These are phyloP conservation scores for Detonula confervacea DNA, from an alignment of 352 stramenopile genomes.

Conservation along the genomic window DNA sequence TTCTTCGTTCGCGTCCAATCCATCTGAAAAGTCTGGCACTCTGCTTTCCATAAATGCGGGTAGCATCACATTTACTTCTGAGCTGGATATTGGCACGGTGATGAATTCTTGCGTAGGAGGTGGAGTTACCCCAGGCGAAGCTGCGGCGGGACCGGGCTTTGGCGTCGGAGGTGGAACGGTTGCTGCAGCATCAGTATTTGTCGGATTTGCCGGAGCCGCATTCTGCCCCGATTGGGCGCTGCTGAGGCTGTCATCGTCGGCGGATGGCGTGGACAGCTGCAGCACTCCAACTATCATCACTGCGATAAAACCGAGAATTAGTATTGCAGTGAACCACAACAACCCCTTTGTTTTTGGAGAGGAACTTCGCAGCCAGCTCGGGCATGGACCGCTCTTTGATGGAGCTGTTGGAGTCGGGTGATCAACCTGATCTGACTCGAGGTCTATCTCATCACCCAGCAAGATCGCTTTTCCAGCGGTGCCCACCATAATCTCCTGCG, in stretches of 20 bases:
- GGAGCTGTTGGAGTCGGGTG: conserved; percentile 1
- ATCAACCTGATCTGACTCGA: conserved; percentile 15
- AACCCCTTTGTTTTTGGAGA: conserved; percentile 29
- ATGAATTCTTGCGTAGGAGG: background rate
- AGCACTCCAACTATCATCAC: conserved; percentile 32
- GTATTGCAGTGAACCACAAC: background rate
- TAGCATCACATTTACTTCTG: conserved; percentile 26
- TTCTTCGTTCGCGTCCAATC: conserved; percentile 3
- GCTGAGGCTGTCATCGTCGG: background rate
- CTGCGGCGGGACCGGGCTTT: background rate
- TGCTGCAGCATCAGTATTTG: background rate
- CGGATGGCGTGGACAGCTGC: conserved; percentile 5
- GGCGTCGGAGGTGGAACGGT: background rate
- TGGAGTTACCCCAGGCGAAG: background rate
- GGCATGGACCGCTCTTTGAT: conserved; percentile 1
- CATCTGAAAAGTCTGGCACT: conserved; percentile 27
- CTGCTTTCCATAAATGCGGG: conserved; percentile 33
- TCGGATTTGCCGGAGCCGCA: conserved; percentile 2
- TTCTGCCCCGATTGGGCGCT: too few relatives aligned
- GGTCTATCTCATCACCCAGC: conserved; percentile 12
- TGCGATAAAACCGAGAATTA: conserved; percentile 36
- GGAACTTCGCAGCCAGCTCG: conserved; percentile 29
- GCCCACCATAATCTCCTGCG: conserved; percentile 24
- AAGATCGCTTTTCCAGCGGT: conserved; percentile 15
- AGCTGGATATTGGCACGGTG: conserved; percentile 18